Evolutionary conservation across 1,284 basidiomycete species (phyloP), one percentile per base, ranked within the genome.

Genomic region (Cutaneotrichosporon sp.): DNA sequence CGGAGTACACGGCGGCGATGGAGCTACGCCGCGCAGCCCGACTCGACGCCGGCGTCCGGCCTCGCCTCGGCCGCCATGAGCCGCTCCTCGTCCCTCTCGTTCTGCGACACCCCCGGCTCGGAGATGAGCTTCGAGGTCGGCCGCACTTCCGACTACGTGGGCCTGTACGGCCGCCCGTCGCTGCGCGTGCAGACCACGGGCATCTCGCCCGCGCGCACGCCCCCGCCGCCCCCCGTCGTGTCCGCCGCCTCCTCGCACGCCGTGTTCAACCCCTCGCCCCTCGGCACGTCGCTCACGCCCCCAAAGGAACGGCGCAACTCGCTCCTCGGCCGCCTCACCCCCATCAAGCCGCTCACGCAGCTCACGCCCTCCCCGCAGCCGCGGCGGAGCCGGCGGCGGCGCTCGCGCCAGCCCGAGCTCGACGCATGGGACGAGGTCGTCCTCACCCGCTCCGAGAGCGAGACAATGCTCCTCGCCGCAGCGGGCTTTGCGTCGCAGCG

Each of bases 91-190:
- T 61, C 60, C 13, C 52, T 38, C 33, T 57, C 49, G n/a, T 51
- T 49, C 33, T 60, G 59, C 47, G 54, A 56, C 50, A 61, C 60
- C 2, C 60, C 60, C 20, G 47, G 54, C 8, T 61, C 60, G 11
- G 65, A 66, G 38, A 54, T 62, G n/a, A 58, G 56, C 43, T 66
- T 66, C 24, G 65, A 66, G 50, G 54, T 52, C 9, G 65, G 59
- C 10, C 61, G 65, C n/a, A 20, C 59, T 0, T 51, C 61, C 22
- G 65, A 66, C 59, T 66, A 63, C 50, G 43, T 66, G 2, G 22
- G 29, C 9, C 36, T 62, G 9, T 66, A 66, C 24, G 65, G 65
- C 33, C 56, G 59, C 10, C 22, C 53, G 2, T 24, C 47, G 27
- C 45, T 60, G 10, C 43, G 49, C 18, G 11, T 34, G 22, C 50